phyloP scores from a whole-genome alignment of 306 rosid species.

The Prunus padus region DNA sequence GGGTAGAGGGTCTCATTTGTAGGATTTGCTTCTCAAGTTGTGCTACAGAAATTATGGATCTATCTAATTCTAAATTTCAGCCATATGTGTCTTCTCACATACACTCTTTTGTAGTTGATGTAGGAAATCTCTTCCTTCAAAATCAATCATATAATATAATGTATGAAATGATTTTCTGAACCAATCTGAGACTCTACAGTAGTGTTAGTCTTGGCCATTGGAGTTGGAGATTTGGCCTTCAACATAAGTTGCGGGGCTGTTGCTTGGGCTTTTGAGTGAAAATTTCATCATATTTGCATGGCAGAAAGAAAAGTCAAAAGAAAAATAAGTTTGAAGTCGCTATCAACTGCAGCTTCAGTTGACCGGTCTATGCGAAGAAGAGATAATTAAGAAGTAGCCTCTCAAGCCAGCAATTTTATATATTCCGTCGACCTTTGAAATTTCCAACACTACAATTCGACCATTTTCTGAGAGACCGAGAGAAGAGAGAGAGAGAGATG shows the following conservation, averaged over 20 bases:
- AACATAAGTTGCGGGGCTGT: too few species aligned
- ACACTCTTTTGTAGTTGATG: not conserved
- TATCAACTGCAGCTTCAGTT: too few species aligned
- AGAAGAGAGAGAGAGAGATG: constrained; percentile 26
- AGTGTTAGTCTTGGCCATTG: too few species aligned
- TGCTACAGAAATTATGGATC: not conserved
- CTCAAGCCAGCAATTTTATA: not conserved
- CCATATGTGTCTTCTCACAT: not conserved
- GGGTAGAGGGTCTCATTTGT: not conserved
- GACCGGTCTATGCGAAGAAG: too few species aligned
- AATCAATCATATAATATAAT: not conserved
- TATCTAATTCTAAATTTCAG: not conserved
- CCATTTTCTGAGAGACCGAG: not conserved
- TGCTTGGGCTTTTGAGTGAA: too few species aligned
- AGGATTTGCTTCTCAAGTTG: not conserved
- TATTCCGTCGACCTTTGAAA: not conserved
- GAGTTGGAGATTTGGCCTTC: too few species aligned
- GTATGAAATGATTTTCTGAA: too few species aligned
- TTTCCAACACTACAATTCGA: not conserved
- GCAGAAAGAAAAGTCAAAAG: too few species aligned
- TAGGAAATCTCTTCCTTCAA: not conserved
- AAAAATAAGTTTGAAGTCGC: too few species aligned
- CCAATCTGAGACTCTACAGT: too few species aligned
- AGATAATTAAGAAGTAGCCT: too few species aligned
- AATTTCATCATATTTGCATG: too few species aligned